Evolutionary conservation across 1,284 basidiomycete genomes (phyloP).

Genomic region (Agroathelia rolfsii): DNA sequence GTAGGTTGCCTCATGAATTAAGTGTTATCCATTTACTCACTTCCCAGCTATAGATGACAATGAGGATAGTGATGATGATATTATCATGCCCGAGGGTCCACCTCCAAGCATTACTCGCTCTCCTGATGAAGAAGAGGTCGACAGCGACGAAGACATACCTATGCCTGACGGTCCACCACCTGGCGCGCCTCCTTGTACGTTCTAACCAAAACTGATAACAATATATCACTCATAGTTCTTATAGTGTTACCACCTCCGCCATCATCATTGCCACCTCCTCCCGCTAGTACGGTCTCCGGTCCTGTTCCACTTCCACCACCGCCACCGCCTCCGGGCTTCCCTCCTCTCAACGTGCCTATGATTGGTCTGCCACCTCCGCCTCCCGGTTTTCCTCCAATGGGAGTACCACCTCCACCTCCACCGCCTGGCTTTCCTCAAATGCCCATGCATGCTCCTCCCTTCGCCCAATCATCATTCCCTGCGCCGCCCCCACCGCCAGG

Average conservation of each 20-base stretch:
- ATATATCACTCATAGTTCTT: too few relatives aligned
- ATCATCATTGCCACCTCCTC: conserved; percentile 19
- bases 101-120: conserved; percentile 60
- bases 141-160: conserved; percentile 72
- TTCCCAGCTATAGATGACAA: conserved; percentile 3
- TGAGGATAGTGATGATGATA: conserved; percentile 41
- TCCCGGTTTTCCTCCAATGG: conserved; percentile 9
- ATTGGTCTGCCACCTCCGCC: conserved; percentile 9
- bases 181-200: conserved; percentile 16
- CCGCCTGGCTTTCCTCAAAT: conserved; percentile 20
- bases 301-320: conserved; percentile 12
- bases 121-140: conserved; percentile 30
- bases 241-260: conserved; percentile 10
- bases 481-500: conserved; percentile 43
- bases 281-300: too few relatives aligned
- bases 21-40: neutral
- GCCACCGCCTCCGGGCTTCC: conserved; percentile 20
- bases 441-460: conserved; percentile 8
- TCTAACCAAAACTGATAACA: too few relatives aligned
- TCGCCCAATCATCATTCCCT: too few relatives aligned
- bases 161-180: conserved; percentile 82
- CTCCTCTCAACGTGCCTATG: conserved; percentile 16
- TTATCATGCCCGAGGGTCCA: conserved; percentile 65
- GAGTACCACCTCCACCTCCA: conserved; percentile 13
- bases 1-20: conserved; percentile 15